Conservation (phyloP, 2,329 filamentous ascomycete species). For the Pseudogymnoascus sp. region DNA sequence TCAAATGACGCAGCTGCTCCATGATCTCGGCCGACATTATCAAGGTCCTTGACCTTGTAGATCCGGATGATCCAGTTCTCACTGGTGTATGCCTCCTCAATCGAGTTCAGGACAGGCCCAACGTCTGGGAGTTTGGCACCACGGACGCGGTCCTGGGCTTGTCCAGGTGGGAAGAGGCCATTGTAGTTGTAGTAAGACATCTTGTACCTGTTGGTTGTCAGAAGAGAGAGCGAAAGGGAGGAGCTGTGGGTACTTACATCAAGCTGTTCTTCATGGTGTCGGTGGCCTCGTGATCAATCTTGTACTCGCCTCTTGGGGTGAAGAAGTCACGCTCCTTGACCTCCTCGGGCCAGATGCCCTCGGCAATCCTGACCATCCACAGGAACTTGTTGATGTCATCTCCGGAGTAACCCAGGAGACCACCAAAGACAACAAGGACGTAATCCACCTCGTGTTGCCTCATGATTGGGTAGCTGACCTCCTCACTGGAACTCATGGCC, state of each 20-base stretch:
- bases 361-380: constrained; percentile 99
- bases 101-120: constrained; percentile 74
- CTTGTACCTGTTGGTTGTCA: constrained; percentile 70
- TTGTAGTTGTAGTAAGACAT: constrained; percentile 99
- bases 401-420: constrained; percentile 90
- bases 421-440: constrained; percentile 94
- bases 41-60: constrained; percentile 98
- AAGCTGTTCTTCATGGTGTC: constrained; percentile 98
- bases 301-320: constrained; percentile 86
- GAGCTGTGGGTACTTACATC: constrained; percentile 61
- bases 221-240: constrained; percentile 9
- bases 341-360: constrained; percentile 99
- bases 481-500: constrained; percentile 94
- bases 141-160: constrained; percentile 86
- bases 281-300: constrained; percentile 85
- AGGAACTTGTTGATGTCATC: constrained; percentile 99
- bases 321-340: constrained; percentile 97
- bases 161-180: constrained; percentile 80
- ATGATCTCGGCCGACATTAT: constrained; percentile 91
- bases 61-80: constrained; percentile 99
- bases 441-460: constrained; percentile 98
- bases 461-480: constrained; percentile 98
- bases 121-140: constrained; percentile 71
- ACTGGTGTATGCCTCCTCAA: constrained; percentile 96
- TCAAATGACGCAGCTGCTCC: constrained; percentile 63